Percentiles rank a stretch among this genome's conserved stretches.
Conservation (phyloP, 257 asterid species). For the Henckelia pumila region DNA sequence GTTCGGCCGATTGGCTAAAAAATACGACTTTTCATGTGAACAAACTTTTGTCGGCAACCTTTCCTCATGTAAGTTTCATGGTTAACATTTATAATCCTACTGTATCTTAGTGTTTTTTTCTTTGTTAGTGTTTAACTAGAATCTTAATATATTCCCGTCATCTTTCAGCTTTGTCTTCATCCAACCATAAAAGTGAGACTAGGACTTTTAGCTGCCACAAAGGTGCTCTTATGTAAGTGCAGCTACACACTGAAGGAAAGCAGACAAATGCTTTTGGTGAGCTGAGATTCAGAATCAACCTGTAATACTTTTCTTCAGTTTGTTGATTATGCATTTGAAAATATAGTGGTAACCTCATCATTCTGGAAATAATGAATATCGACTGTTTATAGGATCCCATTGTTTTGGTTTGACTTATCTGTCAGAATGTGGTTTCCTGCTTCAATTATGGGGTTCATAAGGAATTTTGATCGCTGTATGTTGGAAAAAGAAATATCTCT, state of each 20-base stretch:
- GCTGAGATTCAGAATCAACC: slow-evolving; percentile 32
- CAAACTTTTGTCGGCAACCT: slow-evolving; percentile 75
- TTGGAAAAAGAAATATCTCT: neutral
- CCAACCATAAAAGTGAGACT: slow-evolving; percentile 68
- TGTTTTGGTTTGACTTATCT: slow-evolving; percentile 10
- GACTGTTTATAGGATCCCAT: neutral
- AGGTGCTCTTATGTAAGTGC: slow-evolving; percentile 64
- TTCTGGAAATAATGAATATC: neutral
- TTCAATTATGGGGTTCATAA: neutral
- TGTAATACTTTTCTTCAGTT: slow-evolving; percentile 19
- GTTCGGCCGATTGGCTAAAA: slow-evolving; percentile 68
- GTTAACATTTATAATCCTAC: slow-evolving; percentile 18
- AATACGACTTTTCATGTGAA: slow-evolving; percentile 65
- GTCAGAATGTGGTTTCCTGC: slow-evolving; percentile 6
- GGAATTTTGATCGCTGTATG: neutral
- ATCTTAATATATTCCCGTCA: neutral
- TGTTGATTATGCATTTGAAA: slow-evolving; percentile 14
- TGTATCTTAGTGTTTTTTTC: neutral
- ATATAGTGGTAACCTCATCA: neutral
- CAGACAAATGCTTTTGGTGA: slow-evolving; percentile 90
- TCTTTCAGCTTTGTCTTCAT: slow-evolving; percentile 73
- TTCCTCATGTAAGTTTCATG: slow-evolving; percentile 70
- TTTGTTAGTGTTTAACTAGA: slow-evolving; percentile 11
- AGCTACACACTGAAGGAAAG: slow-evolving; percentile 64
- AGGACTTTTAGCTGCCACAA: slow-evolving; percentile 63